Evolutionary conservation across 2,329 filamentous ascomycete genomes (phyloP), one percentile per base, ranked within the genome.

Genomic region (Penicillium nordicum): DNA sequence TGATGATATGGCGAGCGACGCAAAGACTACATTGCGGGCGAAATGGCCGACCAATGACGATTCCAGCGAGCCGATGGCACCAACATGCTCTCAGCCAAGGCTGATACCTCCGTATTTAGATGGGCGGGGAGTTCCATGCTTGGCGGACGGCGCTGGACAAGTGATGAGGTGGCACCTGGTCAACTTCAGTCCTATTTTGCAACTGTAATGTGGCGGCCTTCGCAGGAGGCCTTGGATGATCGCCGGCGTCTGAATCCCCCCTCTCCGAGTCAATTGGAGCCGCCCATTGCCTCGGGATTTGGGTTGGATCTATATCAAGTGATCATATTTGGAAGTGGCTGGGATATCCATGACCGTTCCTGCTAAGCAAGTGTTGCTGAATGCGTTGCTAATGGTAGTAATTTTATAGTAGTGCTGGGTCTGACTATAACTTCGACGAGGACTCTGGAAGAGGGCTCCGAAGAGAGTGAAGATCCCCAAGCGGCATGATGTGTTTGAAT

Each of bases 81-180:
- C 4, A 53, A 67, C 2, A 63, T 78, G 1, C 68, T 65, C 23
- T 69, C 72, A 0, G 65, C 72, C 7, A 62, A 61, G 6, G 62
- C 66, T 0, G 67, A 65, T 25, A 66, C 64, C 5, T 55, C 69
- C 18, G 64, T 70, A 2, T 76, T 64, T 18, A 63, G 64, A 11
- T 82, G 80, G 80, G 75, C 65, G 1, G 80, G 80, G 0, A 72
- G 72, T 12, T 78, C 78, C n/a, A 73, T 70, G 0, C 77, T 79
- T 72, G 62, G 73, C 5, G 48, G 60, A 0, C 1, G 59, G 29
- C 68, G 73, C 7, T 81, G 78, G 75, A 10, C 71, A 21, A 71
- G 77, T 1, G 79, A 82, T 58, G 78, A 80, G 62, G 67, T 67
- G 0, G 62, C 68, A 18, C 66, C 69, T 0, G 70, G 72, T 5